Base-by-base conservation (phyloP, 331 rosid species). In the Rhamnella rubrinervis region DNA sequence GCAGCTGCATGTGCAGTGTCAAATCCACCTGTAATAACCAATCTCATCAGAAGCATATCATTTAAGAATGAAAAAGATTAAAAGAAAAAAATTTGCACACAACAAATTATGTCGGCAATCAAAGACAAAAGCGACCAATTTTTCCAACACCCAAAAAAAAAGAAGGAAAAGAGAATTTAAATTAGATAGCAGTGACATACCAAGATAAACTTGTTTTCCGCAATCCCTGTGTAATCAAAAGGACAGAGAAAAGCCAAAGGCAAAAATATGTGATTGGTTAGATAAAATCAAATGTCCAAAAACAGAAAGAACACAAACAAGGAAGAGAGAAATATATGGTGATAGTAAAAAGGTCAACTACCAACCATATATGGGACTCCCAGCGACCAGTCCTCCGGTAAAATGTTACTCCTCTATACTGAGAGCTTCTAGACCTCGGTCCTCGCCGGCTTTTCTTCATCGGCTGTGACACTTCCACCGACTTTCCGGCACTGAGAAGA, bases 1-100 rank as follows among this genome's bases (percentile, higher is more conserved):
- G 98, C 97, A 89, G 98, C 98, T 67, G 97, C 97, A 91, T 95
- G 98, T 73, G 98, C 97, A 14, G 98, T 95, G 88, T 95, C 98
- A 84, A 95, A 95, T 80, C 98, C 97, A 83, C 98, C 98, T 95
- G 71, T 77, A 75, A 74, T 74, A 74, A 71, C 35, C 35, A 31
- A 31, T 31, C 35, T 31, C 35, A 31, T 31, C 35, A 31, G 35
- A 31, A 31, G 35, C 63, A 55, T 25, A 81, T 18, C 71, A 41
- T 15, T 20, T 11, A 17, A 49, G 66, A 46, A 18, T 15, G n/a
- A 66, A 55, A 25, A 59, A 72, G 75, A 77, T 72, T 69, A 62
- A 19, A 71, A 70, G n/a, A n/a, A 41, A 60, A 57, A 52, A 41
- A 53, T 11, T 17, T 46, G 55, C 46, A 41, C 44, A 60, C 26